Conservation (phyloP, 176 grass and related monocot species). For the Rhynchospora tenuis region DNA sequence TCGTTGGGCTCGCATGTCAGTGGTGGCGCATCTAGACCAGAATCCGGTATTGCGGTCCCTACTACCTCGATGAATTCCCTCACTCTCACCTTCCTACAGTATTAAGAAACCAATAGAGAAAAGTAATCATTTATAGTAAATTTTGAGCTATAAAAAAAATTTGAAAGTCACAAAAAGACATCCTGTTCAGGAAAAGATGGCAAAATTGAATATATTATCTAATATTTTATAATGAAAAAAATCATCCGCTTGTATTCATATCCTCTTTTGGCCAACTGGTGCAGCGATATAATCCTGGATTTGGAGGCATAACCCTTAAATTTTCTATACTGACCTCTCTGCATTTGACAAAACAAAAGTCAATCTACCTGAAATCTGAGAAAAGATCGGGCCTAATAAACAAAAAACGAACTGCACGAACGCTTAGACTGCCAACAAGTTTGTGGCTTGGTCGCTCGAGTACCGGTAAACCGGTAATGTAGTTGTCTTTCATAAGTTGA, state of each 20-base stretch:
- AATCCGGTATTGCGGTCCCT: slow-evolving; percentile 53
- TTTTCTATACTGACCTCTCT: not conserved
- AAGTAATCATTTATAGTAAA: not conserved
- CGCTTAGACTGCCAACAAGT: slow-evolving; percentile 75
- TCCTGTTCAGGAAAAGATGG: not conserved
- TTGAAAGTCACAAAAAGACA: not conserved
- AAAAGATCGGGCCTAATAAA: slow-evolving; percentile 72
- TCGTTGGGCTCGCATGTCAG: slow-evolving; percentile 48
- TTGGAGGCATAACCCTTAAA: not conserved
- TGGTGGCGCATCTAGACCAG: slow-evolving; percentile 36
- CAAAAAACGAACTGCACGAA: slow-evolving; percentile 74
- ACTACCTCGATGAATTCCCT: slow-evolving; percentile 70
- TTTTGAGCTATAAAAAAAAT: not conserved
- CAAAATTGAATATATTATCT: not conserved
- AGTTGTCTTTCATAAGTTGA: slow-evolving; percentile 81
- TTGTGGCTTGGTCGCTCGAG: slow-evolving; percentile 56
- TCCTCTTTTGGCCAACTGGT: not conserved
- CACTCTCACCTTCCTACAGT: slow-evolving; percentile 51
- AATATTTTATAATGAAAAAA: not conserved
- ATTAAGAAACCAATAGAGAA: not conserved
- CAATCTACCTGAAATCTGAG: slow-evolving; percentile 63
- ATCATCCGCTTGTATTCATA: not conserved
- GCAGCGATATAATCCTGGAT: not conserved
- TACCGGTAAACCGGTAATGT: slow-evolving; percentile 72
- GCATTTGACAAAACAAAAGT: not conserved